Conservation (phyloP, 1,284 basidiomycete genomes). For the Tylopilus orsonianus region DNA sequence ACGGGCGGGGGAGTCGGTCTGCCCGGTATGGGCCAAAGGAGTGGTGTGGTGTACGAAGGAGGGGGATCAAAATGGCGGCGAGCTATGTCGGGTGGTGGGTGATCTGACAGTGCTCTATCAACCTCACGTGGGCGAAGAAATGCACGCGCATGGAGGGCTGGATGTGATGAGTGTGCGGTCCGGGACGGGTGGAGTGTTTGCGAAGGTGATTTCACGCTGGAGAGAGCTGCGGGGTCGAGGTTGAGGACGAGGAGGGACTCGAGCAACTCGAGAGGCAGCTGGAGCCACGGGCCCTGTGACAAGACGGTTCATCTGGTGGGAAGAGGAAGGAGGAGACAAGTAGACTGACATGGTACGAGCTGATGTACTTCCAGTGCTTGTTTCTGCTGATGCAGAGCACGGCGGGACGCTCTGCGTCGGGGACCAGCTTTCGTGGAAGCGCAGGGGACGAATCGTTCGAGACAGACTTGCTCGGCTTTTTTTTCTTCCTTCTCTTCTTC, state of each 20-base stretch:
- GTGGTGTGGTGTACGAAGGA: conserved; percentile 35
- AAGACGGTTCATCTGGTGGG: background rate
- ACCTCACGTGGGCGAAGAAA: conserved; percentile 37
- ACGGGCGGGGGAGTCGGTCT: conserved; percentile 76
- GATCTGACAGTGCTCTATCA: conserved; percentile 44
- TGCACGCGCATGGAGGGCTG: conserved; percentile 8
- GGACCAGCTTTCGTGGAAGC: conserved; percentile 20
- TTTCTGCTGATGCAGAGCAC: conserved; percentile 80
- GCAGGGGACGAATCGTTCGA: conserved; percentile 18
- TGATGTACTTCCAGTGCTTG: conserved; percentile 86
- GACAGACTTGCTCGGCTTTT: conserved; percentile 55
- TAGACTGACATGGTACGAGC: conserved; percentile 76
- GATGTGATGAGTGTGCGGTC: conserved; percentile 28
- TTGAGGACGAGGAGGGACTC: conserved; percentile 77
- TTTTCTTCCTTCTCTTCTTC: conserved; percentile 74
- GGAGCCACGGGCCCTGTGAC: conserved; percentile 79
- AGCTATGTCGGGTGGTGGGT: conserved; percentile 56
- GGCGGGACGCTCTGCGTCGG: conserved; percentile 45
- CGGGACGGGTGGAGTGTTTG: conserved; percentile 32
- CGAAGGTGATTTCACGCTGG: conserved; percentile 45
- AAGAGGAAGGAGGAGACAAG: background rate
- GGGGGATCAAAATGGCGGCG: conserved; percentile 39
- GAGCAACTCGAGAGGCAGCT: conserved; percentile 78
- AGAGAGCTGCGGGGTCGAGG: conserved; percentile 64
- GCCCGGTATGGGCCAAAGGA: conserved; percentile 54